Percentiles rank a stretch among this genome's conserved stretches.
phyloP scores from a whole-genome alignment of 78 protist genomes.

The Corallochytrium limacisporum region DNA sequence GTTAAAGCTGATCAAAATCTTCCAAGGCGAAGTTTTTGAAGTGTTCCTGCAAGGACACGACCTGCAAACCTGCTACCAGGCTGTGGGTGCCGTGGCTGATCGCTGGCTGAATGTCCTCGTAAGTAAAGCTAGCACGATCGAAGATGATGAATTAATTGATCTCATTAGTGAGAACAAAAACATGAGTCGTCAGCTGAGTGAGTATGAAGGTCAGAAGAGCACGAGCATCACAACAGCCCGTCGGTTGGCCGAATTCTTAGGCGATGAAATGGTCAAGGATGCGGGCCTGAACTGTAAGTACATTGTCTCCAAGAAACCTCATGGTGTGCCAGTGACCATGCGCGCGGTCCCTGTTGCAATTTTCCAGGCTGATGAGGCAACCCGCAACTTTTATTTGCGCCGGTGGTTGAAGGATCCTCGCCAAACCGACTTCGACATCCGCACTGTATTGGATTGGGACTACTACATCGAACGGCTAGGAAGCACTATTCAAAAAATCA shows the following conservation, averaged over 20 bases:
- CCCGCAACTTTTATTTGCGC: slow-evolving; percentile 10
- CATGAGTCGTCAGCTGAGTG: slow-evolving; percentile 74
- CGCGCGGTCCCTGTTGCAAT: slow-evolving; percentile 89
- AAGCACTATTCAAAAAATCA: slow-evolving; percentile 78
- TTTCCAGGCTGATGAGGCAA: slow-evolving; percentile 35
- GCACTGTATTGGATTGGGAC: slow-evolving; percentile 86
- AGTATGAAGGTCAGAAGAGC: slow-evolving; percentile 64
- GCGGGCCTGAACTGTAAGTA: slow-evolving; percentile 78
- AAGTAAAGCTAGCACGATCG: slow-evolving; percentile 7
- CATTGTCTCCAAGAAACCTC: slow-evolving; percentile 68
- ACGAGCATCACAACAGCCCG: slow-evolving; percentile 63
- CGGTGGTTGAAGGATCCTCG: slow-evolving; percentile 21
- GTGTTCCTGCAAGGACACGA: slow-evolving; percentile 54
- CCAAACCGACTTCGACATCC: slow-evolving; percentile 21
- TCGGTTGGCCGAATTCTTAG: slow-evolving; percentile 74
- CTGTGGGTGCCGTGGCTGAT: slow-evolving; percentile 75
- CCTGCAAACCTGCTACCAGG: slow-evolving; percentile 67
- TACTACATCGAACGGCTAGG: slow-evolving; percentile 77
- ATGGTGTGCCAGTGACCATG: slow-evolving; percentile 80
- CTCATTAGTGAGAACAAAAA: slow-evolving; percentile 64
- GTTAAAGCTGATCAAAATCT: slow-evolving; percentile 84
- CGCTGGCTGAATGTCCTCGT: slow-evolving; percentile 78
- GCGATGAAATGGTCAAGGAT: slow-evolving; percentile 78
- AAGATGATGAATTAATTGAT: slow-evolving; percentile 71
- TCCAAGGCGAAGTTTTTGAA: slow-evolving; percentile 79